Evolutionary conservation across 2,329 filamentous ascomycete species (phyloP).

Genomic region (Thelonectria olida): DNA sequence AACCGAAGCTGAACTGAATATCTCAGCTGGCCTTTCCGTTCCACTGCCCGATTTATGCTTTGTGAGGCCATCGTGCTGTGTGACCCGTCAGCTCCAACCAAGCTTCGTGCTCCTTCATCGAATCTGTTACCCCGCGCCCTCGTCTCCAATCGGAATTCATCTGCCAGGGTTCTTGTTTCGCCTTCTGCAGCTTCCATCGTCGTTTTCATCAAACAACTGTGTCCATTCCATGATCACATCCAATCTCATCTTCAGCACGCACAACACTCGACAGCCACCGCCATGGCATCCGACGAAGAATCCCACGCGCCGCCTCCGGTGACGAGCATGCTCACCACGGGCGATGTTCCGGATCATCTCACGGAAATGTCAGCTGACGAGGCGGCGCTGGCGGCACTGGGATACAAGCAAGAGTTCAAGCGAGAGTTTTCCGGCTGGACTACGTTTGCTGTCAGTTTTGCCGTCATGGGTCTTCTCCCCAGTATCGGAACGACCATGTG

Average conservation of each 20-base stretch:
- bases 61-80: background rate
- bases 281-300: conserved; percentile 16
- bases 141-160: background rate
- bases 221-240: background rate
- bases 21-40: background rate
- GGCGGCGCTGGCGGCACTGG: conserved; percentile 17
- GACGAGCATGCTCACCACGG: conserved; percentile 11
- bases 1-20: background rate
- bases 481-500: conserved; percentile 26
- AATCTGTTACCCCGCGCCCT: background rate
- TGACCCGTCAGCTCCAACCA: background rate
- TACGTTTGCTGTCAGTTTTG: conserved; percentile 19
- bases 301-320: conserved; percentile 2
- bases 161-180: background rate
- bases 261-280: background rate
- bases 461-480: conserved; percentile 22
- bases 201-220: background rate
- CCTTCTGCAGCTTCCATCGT: background rate
- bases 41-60: background rate
- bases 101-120: background rate
- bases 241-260: background rate
- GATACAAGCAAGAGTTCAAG: conserved; percentile 25
- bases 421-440: conserved; percentile 20
- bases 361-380: conserved; percentile 15
- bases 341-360: conserved; percentile 15